These are phyloP conservation scores for Coemansia sp. DNA, from an alignment of 192 early-diverging fungal species.

Conservation along the genomic window DNA sequence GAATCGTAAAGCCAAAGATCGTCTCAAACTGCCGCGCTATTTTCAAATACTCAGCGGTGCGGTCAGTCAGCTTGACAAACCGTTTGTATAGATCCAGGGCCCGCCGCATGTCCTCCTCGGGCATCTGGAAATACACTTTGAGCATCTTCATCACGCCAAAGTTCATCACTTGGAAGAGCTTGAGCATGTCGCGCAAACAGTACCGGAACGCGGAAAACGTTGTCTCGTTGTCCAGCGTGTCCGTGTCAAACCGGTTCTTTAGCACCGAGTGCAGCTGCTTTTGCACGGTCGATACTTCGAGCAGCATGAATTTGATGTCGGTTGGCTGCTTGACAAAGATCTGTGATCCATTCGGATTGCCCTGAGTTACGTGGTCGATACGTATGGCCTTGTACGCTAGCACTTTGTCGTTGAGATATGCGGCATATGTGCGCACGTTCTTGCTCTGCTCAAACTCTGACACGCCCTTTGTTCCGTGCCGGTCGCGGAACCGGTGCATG, in stretches of 20 bases:
- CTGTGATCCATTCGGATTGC: slow-evolving; percentile 42
- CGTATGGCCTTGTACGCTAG: slow-evolving; percentile 50
- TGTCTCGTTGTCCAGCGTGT: slow-evolving; percentile 55
- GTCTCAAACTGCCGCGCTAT: slow-evolving; percentile 50
- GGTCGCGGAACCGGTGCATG: slow-evolving; percentile 55
- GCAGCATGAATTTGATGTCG: slow-evolving; percentile 51
- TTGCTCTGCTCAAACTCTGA: slow-evolving; percentile 57
- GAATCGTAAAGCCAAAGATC: slow-evolving; percentile 55
- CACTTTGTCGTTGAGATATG: slow-evolving; percentile 55
- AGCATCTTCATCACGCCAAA: slow-evolving; percentile 60
- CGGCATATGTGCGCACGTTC: slow-evolving; percentile 55
- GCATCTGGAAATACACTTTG: slow-evolving; percentile 57
- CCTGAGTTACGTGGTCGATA: slow-evolving; percentile 51
- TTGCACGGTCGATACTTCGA: slow-evolving; percentile 53
- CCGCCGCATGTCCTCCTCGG: slow-evolving; percentile 53
- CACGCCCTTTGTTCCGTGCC: slow-evolving; percentile 52
- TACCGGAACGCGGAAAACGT: slow-evolving; percentile 56
- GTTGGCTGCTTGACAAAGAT: slow-evolving; percentile 42
- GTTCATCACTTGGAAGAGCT: slow-evolving; percentile 60
- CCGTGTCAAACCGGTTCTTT: slow-evolving; percentile 54
- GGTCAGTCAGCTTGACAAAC: slow-evolving; percentile 57
- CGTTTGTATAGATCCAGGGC: slow-evolving; percentile 57
- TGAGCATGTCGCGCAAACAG: slow-evolving; percentile 56
- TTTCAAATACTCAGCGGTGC: slow-evolving; percentile 53
- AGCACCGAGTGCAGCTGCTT: slow-evolving; percentile 55